These are phyloP conservation scores for Flaveria floridana DNA, from an alignment of 140 eudicot species.

Conservation along the genomic window DNA sequence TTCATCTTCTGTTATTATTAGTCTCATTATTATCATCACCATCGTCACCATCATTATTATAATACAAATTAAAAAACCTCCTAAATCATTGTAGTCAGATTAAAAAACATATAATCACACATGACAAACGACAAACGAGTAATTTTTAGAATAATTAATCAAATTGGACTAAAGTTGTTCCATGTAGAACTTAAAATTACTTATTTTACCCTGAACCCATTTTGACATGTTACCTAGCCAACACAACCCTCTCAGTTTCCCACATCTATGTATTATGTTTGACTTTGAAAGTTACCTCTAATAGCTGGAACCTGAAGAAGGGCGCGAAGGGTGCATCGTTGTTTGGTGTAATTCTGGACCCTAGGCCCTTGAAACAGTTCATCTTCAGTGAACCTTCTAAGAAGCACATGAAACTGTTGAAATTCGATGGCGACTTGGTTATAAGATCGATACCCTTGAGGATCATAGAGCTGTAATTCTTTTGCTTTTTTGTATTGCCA, in stretches of 20 bases:
- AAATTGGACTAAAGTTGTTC: background rate
- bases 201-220: background rate
- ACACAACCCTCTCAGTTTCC: background rate
- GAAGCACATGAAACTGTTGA: slow-evolving; percentile 83
- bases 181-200: background rate
- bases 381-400: slow-evolving; percentile 75
- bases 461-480: slow-evolving; percentile 53
- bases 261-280: background rate
- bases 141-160: background rate
- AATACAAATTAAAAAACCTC: background rate
- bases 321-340: slow-evolving; percentile 44
- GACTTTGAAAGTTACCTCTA: slow-evolving; percentile 46
- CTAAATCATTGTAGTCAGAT: slow-evolving; percentile 1
- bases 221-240: background rate
- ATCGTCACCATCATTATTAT: background rate
- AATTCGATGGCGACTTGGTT: slow-evolving; percentile 73
- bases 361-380: slow-evolving; percentile 79
- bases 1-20: background rate
- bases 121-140: background rate
- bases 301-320: slow-evolving; percentile 84
- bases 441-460: slow-evolving; percentile 53
- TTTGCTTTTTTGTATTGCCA: slow-evolving; percentile 70
- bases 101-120: background rate
- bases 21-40: background rate
- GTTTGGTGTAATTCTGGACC: slow-evolving; percentile 54